Evolutionary conservation across 176 grass and related monocot genomes (phyloP), one percentile per base, ranked within the genome.

Genomic region (Stipa capillata): DNA sequence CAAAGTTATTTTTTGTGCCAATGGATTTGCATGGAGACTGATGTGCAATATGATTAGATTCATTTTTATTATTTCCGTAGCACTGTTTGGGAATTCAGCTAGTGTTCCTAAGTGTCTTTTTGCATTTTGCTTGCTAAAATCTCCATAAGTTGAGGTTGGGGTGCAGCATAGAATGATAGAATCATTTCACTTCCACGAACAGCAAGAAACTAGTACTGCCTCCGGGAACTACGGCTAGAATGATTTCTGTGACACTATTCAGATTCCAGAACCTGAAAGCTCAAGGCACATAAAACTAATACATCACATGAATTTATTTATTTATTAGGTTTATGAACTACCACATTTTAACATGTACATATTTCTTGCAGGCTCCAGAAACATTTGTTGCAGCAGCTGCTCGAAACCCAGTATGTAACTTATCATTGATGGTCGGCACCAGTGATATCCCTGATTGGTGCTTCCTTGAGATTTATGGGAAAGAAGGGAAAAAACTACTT

Each of bases 381-480:
- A 90, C 82, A 82, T 97, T 97, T 90, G 50, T 88, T 81, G 93
- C 77, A 41, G 93, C 90, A 52, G 85, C 60, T 79, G 85, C 90
- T 70, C 85, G 85, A 56, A 97, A 97, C 47, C 93, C 93, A 66
- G 90, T 92, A 29, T 97, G 90, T 79, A 97, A 97, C 74, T 60
- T 92, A 40, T 74, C 79, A 75, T 65, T 92, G 73, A 97, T 97
- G 93, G 79, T 92, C 23, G 87, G 90, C 54, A 97, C 90, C 41
- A 86, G 76, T 21, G 93, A 97, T 61, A 97, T 97, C 50, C 89
- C 93, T 85, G 89, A 92, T 78, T 92, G 89, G 93, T 91, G 90
- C 55, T 97, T 90, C 67, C 32, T 85, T 16, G 89, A 97, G 83
- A 24, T 62, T 63, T 97, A 66, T 63, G 90, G 93, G 32, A 88